phyloP scores from a whole-genome alignment of 805 yeast species.

The Teunomyces gatunensis region DNA sequence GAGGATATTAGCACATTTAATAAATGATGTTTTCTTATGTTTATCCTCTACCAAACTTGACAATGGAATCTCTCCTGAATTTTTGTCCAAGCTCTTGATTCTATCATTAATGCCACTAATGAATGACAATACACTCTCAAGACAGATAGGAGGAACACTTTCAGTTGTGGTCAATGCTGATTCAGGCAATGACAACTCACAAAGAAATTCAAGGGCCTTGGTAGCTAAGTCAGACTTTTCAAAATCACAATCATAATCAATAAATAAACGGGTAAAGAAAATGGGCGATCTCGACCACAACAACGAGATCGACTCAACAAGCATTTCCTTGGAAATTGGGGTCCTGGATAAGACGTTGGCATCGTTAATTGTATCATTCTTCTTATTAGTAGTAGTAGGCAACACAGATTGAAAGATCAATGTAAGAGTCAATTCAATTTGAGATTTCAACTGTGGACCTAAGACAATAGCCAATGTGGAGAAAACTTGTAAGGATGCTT shows the following conservation, averaged over 20 bases:
- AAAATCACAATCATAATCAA: slow-evolving; percentile 86
- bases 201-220: slow-evolving; percentile 63
- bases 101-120: slow-evolving; percentile 60
- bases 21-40: slow-evolving; percentile 67
- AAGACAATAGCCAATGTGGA: slow-evolving; percentile 67
- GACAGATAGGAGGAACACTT: slow-evolving; percentile 87
- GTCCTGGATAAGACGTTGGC: slow-evolving; percentile 19
- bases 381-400: slow-evolving; percentile 25
- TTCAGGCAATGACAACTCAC: slow-evolving; percentile 81
- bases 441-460: slow-evolving; percentile 67
- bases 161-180: slow-evolving; percentile 76
- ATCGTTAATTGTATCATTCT: slow-evolving; percentile 21
- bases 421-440: slow-evolving; percentile 70
- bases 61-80: slow-evolving; percentile 4
- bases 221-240: slow-evolving; percentile 77
- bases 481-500: slow-evolving; percentile 72
- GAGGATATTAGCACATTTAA: slow-evolving; percentile 70
- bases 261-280: slow-evolving; percentile 72
- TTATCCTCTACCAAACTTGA: slow-evolving; percentile 42
- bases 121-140: slow-evolving; percentile 79
- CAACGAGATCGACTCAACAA: slow-evolving; percentile 80
- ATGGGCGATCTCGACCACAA: slow-evolving; percentile 79
- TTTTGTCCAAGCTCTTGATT: slow-evolving; percentile 29
- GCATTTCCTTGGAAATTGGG: slow-evolving; percentile 63
- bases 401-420: slow-evolving; percentile 60